Percentiles rank a stretch among this genome's conserved stretches.
These are phyloP conservation scores for Tylopilus sp. DNA, from an alignment of 768 basidiomycete genomes.

Conservation along the genomic window DNA sequence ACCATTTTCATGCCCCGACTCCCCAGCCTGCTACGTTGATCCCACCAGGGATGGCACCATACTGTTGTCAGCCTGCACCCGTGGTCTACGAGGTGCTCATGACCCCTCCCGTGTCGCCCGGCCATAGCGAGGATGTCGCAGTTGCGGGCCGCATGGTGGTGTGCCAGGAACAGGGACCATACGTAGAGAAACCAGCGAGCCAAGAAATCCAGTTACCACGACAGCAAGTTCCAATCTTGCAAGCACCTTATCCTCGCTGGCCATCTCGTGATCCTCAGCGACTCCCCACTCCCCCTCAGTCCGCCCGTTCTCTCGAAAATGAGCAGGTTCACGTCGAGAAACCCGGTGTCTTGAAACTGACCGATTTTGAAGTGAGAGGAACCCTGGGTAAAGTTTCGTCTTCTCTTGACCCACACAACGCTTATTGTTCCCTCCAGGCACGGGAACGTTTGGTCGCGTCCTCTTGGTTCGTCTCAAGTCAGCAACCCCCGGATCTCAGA, in stretches of 20 bases:
- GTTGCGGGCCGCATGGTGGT: constrained; percentile 15
- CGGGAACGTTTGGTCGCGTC: constrained; percentile 95
- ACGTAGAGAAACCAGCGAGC: constrained; percentile 8
- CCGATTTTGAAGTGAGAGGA: constrained; percentile 79
- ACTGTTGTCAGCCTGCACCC: constrained; percentile 39
- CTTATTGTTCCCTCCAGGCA: constrained; percentile 51
- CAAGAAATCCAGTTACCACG: constrained; percentile 9
- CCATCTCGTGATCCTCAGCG: constrained; percentile 1
- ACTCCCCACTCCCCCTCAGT: constrained; percentile 32
- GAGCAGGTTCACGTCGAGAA: constrained; percentile 62
- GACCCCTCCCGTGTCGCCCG: constrained; percentile 68
- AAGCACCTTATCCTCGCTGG: constrained; percentile 12
- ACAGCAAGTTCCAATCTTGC: constrained; percentile 1
- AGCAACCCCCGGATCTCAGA: constrained; percentile 40
- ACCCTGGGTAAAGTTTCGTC: constrained; percentile 55
- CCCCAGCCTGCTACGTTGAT: constrained; percentile 16
- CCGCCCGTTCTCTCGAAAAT: constrained; percentile 62
- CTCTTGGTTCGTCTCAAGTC: constrained; percentile 77
- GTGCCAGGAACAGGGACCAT: constrained; percentile 11
- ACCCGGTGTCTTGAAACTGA: constrained; percentile 55
- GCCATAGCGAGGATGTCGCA: constrained; percentile 41
- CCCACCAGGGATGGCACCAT: constrained; percentile 15
- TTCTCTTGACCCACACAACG: not conserved
- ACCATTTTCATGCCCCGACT: constrained; percentile 21
- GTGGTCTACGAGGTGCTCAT: constrained; percentile 57